These are phyloP conservation scores for Hippophae rhamnoides DNA, from an alignment of 306 rosid species.

Conservation along the genomic window DNA sequence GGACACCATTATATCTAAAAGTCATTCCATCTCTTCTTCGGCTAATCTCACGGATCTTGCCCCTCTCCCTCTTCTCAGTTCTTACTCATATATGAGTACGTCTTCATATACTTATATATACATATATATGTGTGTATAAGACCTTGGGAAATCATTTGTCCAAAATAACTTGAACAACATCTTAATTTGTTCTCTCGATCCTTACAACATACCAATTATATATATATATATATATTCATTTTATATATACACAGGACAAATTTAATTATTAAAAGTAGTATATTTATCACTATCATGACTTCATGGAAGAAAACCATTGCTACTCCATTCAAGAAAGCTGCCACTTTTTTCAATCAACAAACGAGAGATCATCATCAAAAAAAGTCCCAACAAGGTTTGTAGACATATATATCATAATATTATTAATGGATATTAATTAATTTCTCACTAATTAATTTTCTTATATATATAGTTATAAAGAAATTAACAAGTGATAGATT, in stretches of 20 bases:
- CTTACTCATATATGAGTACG: neutral
- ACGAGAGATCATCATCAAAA: constrained; percentile 41
- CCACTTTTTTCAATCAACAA: constrained; percentile 66
- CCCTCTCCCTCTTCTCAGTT: constrained; percentile 19
- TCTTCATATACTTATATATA: constrained; percentile 3
- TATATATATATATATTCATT: neutral
- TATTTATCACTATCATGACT: constrained; percentile 28
- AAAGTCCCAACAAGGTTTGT: constrained; percentile 59
- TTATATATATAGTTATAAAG: no score
- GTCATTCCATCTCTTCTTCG: constrained; percentile 35
- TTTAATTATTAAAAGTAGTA: neutral
- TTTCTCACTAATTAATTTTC: no score
- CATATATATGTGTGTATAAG: neutral
- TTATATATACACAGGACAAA: neutral
- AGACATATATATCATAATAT: neutral
- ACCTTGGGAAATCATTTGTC: no score
- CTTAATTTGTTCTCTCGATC: no score
- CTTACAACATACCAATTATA: neutral
- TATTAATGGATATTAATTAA: neutral
- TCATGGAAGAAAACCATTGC: constrained; percentile 95
- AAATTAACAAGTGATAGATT: no score
- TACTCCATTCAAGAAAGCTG: constrained; percentile 75
- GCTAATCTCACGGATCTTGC: constrained; percentile 93
- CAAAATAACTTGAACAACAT: no score
- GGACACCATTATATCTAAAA: neutral